phyloP scores from a whole-genome alignment of 2,329 filamentous ascomycete genomes.

The Paecilomyces niveus region DNA sequence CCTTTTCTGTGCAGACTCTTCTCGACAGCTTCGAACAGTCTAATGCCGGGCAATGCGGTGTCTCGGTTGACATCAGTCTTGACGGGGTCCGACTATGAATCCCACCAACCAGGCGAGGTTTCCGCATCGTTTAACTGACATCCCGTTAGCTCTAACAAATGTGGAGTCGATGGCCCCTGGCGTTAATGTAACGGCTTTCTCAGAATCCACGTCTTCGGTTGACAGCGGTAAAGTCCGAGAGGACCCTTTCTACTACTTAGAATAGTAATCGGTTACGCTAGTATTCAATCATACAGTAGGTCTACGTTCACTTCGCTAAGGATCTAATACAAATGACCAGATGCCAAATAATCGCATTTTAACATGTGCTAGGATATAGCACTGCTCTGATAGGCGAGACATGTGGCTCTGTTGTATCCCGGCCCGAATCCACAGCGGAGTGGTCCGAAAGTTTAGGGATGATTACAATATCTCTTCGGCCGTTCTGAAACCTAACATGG shows the following conservation, averaged over 20 bases:
- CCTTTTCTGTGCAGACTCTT: neutral
- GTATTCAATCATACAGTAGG: neutral
- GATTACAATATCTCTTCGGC: neutral
- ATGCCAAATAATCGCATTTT: neutral
- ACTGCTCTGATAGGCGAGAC: too few species aligned
- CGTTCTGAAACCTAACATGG: neutral
- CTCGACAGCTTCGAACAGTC: neutral
- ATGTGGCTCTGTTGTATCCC: neutral
- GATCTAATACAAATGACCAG: neutral
- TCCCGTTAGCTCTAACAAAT: neutral
- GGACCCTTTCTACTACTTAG: too few species aligned
- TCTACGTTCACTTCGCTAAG: neutral
- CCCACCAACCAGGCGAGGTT: neutral
- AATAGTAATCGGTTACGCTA: neutral
- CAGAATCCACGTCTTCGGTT: neutral
- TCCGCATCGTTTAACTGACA: neutral
- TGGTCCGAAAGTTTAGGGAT: neutral
- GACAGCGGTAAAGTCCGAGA: too few species aligned
- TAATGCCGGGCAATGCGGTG: neutral
- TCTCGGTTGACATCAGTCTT: neutral
- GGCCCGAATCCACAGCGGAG: neutral
- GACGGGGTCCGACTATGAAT: neutral
- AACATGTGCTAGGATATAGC: too few species aligned
- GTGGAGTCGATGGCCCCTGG: neutral
- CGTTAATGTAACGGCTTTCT: neutral